Evolutionary conservation across 1,139 yeast species (phyloP).

Genomic region (Wickerhamomyces sp.): DNA sequence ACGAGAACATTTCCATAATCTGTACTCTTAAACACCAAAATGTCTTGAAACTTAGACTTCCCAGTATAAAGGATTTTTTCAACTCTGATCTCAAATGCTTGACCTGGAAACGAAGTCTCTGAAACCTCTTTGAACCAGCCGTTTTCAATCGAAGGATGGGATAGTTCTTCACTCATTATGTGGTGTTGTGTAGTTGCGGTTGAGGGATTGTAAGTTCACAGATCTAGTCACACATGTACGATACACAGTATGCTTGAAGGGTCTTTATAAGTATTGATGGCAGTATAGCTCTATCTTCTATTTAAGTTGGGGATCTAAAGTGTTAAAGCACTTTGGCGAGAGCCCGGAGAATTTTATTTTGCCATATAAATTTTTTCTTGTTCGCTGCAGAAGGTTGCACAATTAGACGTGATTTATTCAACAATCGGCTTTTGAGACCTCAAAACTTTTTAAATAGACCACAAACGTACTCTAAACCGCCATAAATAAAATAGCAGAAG

Average conservation of each 20-base stretch:
- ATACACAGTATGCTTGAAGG: no score
- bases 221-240: background rate
- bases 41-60: constrained; percentile 74
- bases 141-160: constrained; percentile 34
- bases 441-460: background rate
- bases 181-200: background rate
- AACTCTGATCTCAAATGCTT: constrained; percentile 83
- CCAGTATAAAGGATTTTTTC: constrained; percentile 71
- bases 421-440: background rate
- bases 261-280: background rate
- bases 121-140: constrained; percentile 94
- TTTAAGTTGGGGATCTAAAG: no score
- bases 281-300: background rate
- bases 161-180: constrained; percentile 5
- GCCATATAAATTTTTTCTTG: background rate
- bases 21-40: constrained; percentile 63
- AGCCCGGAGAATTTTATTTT: background rate
- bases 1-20: constrained; percentile 83
- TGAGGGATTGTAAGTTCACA: background rate
- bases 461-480: background rate
- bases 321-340: no score
- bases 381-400: background rate
- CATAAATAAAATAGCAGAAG: no score
- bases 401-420: no score
- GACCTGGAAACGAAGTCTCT: constrained; percentile 93